Conservation (phyloP, 495 filamentous ascomycete species). For the Xylaria telfairii region DNA sequence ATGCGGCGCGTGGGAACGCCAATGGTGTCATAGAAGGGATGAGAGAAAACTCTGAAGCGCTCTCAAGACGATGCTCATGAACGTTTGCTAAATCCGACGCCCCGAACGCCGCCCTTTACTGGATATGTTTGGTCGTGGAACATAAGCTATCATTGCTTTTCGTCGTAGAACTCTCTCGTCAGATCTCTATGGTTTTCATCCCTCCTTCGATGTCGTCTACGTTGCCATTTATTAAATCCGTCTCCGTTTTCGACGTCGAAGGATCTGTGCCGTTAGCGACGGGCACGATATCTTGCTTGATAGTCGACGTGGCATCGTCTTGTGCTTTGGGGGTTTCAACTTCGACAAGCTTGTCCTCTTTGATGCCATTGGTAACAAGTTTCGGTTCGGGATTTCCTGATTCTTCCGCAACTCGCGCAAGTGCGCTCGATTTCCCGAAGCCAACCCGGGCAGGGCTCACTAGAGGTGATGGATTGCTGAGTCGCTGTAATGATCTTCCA, state of each 20-base stretch:
- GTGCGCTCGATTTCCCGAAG: constrained; percentile 56
- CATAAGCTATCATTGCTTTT: constrained; percentile 34
- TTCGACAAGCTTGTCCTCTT: constrained; percentile 52
- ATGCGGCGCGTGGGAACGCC: not conserved
- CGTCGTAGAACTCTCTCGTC: constrained; percentile 39
- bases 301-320: constrained; percentile 48
- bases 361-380: constrained; percentile 32
- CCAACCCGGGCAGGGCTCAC: constrained; percentile 59
- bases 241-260: constrained; percentile 31
- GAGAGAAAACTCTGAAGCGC: constrained; percentile 7
- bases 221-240: constrained; percentile 34
- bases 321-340: constrained; percentile 59
- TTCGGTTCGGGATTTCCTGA: constrained; percentile 30
- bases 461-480: constrained; percentile 57
- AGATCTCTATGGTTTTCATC: constrained; percentile 68
- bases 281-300: constrained; percentile 27
- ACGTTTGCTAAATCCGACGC: constrained; percentile 31
- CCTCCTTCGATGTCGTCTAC: constrained; percentile 45
- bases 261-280: constrained; percentile 35
- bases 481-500: constrained; percentile 61
- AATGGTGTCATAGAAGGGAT: not conserved
- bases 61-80: constrained; percentile 22
- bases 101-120: constrained; percentile 41
- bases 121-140: constrained; percentile 39
- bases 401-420: constrained; percentile 62